Percentiles rank a stretch among this genome's conserved stretches.
Conservation (phyloP, 202 grass and related monocot species). For the Saccharum hybrid region DNA sequence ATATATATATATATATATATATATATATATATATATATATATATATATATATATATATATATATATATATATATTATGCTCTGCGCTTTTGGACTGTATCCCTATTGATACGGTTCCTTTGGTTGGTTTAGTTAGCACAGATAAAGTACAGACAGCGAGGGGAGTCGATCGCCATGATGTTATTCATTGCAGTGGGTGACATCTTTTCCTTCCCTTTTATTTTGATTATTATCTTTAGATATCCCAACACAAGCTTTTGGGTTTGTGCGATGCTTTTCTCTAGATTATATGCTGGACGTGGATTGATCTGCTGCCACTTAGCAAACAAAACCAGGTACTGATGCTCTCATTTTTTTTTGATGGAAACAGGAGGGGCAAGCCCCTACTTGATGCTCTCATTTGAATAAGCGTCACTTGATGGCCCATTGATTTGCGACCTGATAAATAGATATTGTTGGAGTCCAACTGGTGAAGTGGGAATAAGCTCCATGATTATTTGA, state of each 20-base stretch:
- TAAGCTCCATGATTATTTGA: slow-evolving; percentile 1
- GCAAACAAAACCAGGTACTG: slow-evolving; percentile 28
- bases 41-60: no score
- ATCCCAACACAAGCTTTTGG: slow-evolving; percentile 19
- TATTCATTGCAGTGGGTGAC: slow-evolving; percentile 26
- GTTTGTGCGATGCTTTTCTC: background rate
- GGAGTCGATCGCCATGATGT: slow-evolving; percentile 1
- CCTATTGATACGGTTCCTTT: slow-evolving; percentile 22
- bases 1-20: no score
- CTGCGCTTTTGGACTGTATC: background rate
- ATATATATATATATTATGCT: no score
- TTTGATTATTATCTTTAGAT: background rate
- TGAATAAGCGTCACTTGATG: background rate
- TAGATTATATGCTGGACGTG: background rate
- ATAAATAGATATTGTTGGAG: background rate
- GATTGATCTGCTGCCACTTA: slow-evolving; percentile 31
- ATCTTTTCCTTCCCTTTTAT: slow-evolving; percentile 1
- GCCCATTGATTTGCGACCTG: background rate
- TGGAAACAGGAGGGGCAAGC: no score
- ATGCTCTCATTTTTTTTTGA: no score
- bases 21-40: no score
- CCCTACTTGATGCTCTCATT: no score
- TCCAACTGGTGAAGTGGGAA: slow-evolving; percentile 14
- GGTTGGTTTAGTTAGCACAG: slow-evolving; percentile 1
- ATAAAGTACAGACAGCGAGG: slow-evolving; percentile 12